phyloP scores from a whole-genome alignment of 1,284 basidiomycete species.

The Fereydounia khargensis region DNA sequence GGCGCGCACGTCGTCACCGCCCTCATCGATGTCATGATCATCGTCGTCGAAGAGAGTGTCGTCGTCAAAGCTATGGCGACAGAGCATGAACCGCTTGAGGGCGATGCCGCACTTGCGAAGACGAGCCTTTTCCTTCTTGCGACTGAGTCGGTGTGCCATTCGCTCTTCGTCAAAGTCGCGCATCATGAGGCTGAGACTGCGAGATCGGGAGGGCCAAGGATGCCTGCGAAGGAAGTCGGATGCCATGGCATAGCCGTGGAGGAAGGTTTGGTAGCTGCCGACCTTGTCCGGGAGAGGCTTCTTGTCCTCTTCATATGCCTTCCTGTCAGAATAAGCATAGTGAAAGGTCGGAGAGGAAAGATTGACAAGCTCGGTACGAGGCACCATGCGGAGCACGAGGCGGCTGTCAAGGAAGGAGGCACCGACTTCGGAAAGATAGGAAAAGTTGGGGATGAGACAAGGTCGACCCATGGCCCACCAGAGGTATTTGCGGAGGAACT shows the following conservation, averaged over 20 bases:
- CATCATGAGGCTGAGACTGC: constrained; percentile 59
- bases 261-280: constrained; percentile 83
- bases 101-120: constrained; percentile 45
- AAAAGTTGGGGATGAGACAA: constrained; percentile 55
- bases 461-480: constrained; percentile 57
- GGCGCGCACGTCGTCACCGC: too few species aligned
- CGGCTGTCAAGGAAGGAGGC: constrained; percentile 79
- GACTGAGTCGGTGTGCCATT: constrained; percentile 52
- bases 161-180: constrained; percentile 77
- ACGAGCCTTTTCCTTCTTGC: constrained; percentile 38
- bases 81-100: constrained; percentile 47
- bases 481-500: constrained; percentile 52
- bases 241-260: constrained; percentile 81
- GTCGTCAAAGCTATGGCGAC: constrained; percentile 71
- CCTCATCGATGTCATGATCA: constrained; percentile 48
- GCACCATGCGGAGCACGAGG: constrained; percentile 75
- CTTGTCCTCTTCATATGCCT: constrained; percentile 27
- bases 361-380: constrained; percentile 77
- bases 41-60: constrained; percentile 58
- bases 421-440: constrained; percentile 68
- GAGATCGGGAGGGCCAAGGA: constrained; percentile 81
- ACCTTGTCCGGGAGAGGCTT: constrained; percentile 60
- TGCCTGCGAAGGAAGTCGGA: constrained; percentile 80
- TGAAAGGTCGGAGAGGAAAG: constrained; percentile 64
- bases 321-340: constrained; percentile 47